A percentile compares a stretch with the other conserved stretches of the same genome.
These are phyloP conservation scores for Penicillium turbatum DNA, from an alignment of 495 filamentous ascomycete genomes.

Conservation along the genomic window DNA sequence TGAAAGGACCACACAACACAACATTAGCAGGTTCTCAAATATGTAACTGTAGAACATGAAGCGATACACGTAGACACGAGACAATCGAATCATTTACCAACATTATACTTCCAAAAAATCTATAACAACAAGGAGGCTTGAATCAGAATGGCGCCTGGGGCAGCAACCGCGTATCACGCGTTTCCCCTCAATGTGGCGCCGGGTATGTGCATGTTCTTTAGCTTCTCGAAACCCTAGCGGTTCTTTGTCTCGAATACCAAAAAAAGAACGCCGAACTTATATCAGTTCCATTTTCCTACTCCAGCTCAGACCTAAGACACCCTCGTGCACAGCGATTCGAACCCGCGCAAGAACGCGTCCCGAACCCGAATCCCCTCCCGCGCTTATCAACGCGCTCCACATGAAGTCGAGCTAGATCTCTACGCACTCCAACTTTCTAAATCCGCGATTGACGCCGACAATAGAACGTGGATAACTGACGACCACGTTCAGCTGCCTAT, in stretches of 20 bases:
- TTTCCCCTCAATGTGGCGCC: slow-evolving; percentile 1
- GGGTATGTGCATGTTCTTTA: neutral
- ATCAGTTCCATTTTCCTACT: too few species aligned
- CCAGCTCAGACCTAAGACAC: neutral
- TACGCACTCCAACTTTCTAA: neutral
- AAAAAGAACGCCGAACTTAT: neutral
- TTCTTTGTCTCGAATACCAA: slow-evolving; percentile 1
- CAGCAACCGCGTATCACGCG: slow-evolving; percentile 13
- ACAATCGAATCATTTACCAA: neutral
- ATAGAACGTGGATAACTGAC: neutral
- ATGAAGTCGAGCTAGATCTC: neutral
- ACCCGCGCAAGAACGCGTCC: neutral
- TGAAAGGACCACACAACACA: neutral
- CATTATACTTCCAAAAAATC: too few species aligned
- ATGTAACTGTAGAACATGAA: neutral
- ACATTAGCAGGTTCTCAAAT: neutral
- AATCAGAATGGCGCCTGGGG: slow-evolving; percentile 1
- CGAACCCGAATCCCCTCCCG: neutral
- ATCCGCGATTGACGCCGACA: neutral
- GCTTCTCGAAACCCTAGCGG: neutral
- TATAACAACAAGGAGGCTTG: neutral
- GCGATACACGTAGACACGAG: too few species aligned
- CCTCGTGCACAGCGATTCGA: neutral
- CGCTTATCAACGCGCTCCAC: neutral
- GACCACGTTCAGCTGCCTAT: neutral